phyloP scores from a whole-genome alignment of 208 protist species.

The Trypanosoma mega region DNA sequence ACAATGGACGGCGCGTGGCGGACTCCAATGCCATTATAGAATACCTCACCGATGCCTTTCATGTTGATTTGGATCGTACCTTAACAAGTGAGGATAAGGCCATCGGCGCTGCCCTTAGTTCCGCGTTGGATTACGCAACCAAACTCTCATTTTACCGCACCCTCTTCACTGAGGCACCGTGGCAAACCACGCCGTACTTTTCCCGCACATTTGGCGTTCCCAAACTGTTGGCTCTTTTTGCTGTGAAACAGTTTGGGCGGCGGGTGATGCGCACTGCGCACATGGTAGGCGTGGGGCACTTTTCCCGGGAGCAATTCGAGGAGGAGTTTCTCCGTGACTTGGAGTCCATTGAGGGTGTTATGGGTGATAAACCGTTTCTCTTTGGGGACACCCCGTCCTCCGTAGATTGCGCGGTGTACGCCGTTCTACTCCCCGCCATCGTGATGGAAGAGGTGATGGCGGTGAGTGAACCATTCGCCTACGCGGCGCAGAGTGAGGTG shows the following conservation, averaged over 20 bases:
- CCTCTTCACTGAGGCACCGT: slow-evolving; percentile 15
- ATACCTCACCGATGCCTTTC: slow-evolving; percentile 21
- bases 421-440: slow-evolving; percentile 15
- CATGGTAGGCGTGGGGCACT: slow-evolving; percentile 3
- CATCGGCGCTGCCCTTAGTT: slow-evolving; percentile 2
- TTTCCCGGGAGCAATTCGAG: slow-evolving; percentile 28
- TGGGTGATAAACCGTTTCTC: slow-evolving; percentile 26
- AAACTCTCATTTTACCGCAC: slow-evolving; percentile 22
- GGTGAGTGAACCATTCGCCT: slow-evolving; percentile 20
- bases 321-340: slow-evolving; percentile 28
- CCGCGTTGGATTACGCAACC: slow-evolving; percentile 23
- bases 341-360: slow-evolving; percentile 24
- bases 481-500: slow-evolving; percentile 28
- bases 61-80: slow-evolving; percentile 10
- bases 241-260: slow-evolving; percentile 3
- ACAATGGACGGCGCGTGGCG: slow-evolving; percentile 16
- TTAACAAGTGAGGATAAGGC: slow-evolving; percentile 18
- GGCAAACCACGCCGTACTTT: slow-evolving; percentile 6
- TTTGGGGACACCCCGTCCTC: slow-evolving; percentile 20
- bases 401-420: slow-evolving; percentile 29
- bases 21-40: slow-evolving; percentile 24
- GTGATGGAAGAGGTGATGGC: slow-evolving; percentile 29
- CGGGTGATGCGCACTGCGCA: not conserved
- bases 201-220: slow-evolving; percentile 5
- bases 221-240: slow-evolving; percentile 7